Conservation (phyloP, 345 rosid genomes). For the Lumnitzera racemosa region DNA sequence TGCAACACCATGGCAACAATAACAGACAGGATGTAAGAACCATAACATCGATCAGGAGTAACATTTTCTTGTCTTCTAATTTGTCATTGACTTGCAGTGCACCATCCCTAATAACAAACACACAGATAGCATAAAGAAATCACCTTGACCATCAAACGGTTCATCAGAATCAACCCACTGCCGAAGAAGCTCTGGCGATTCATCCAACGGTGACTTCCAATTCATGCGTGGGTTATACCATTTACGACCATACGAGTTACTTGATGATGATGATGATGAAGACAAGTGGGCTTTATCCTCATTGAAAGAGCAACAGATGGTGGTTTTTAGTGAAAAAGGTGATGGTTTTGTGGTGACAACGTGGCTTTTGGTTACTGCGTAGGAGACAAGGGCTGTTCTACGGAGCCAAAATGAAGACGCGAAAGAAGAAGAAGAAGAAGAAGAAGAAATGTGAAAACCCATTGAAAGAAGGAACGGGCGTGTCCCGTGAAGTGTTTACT, state of each 20-base stretch:
- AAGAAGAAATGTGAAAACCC: conserved; percentile 8
- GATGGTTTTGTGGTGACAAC: background rate
- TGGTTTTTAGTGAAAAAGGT: background rate
- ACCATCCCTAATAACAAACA: background rate
- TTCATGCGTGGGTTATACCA: conserved; percentile 30
- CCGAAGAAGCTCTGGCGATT: conserved; percentile 35
- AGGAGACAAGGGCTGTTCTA: background rate
- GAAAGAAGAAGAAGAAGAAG: background rate
- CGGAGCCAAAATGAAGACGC: background rate
- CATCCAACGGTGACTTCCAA: conserved; percentile 11
- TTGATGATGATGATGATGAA: conserved; percentile 11
- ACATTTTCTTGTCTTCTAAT: background rate
- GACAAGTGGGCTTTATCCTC: conserved; percentile 16
- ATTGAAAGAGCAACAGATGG: conserved; percentile 20
- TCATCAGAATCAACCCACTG: conserved; percentile 56
- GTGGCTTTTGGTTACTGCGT: background rate
- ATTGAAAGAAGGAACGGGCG: conserved; percentile 1
- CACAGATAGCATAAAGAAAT: background rate
- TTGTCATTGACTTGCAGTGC: background rate
- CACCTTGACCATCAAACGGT: conserved; percentile 38
- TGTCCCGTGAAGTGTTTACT: background rate
- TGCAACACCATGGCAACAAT: too few species aligned
- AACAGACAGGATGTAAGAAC: too few species aligned
- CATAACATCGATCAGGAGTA: too few species aligned
- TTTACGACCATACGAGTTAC: conserved; percentile 30